These are phyloP conservation scores for slime mould (Dictyostelium discoideum) DNA, from an alignment of 78 protist species.

Conservation along the genomic window DNA sequence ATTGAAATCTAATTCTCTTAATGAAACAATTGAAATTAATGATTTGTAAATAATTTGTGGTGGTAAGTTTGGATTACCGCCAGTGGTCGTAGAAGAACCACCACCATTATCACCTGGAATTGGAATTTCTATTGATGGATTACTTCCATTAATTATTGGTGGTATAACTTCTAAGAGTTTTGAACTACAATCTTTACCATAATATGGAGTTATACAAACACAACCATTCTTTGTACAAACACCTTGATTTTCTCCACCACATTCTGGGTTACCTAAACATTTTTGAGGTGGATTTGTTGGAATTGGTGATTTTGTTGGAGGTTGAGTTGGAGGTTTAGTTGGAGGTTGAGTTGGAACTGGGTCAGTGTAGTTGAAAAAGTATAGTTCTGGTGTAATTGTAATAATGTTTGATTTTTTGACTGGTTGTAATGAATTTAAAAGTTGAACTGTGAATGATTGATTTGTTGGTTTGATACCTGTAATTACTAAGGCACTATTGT, in stretches of 20 bases:
- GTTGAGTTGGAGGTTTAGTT: background rate
- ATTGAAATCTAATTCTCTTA: constrained; percentile 6
- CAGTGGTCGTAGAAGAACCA: background rate
- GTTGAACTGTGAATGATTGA: background rate
- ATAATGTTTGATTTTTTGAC: background rate
- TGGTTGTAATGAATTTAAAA: background rate
- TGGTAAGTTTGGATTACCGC: background rate
- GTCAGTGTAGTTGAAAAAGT: background rate
- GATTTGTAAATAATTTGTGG: background rate
- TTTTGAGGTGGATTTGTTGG: background rate
- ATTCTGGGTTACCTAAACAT: background rate
- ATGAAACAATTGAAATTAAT: background rate
- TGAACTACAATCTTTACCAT: background rate
- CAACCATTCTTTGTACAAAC: background rate
- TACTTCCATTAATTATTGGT: background rate
- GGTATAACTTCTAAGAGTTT: background rate
- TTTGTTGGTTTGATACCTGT: background rate
- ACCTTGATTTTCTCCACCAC: background rate
- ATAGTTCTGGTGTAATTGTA: background rate
- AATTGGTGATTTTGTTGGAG: background rate
- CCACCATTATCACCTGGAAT: background rate
- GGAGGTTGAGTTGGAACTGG: background rate
- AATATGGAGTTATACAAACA: background rate
- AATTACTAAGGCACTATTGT: background rate
- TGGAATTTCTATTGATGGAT: background rate